Evolutionary conservation across 768 basidiomycete genomes (phyloP), one percentile per base, ranked within the genome.

Genomic region (Imleria badia): DNA sequence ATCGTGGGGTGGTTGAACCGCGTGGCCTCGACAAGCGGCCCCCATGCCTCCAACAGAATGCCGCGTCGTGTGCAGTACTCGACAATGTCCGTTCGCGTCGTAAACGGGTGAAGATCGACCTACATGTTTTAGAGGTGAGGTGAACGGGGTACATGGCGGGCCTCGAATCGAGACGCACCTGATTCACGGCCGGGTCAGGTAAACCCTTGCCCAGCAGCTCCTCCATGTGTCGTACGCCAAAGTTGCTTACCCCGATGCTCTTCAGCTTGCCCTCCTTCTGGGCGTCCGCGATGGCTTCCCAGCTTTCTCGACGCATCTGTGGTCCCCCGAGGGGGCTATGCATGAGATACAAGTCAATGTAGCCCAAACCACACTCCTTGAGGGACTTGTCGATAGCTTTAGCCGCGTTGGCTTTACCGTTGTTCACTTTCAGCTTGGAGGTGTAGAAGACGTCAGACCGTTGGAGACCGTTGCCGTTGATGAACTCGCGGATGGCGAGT

Each of bases 41-140:
- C 33, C 52, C 77, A 61, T 48, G 84, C 87, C 76, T 89, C 82
- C 11, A 90, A 74, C 11, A 79, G 66, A 52, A 92, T 86, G 17
- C 73, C 77, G 60, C 82, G 73, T 55, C 80, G 66, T 48, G 74
- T 74, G 67, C 83, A 86, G 33, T 62, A 80, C 7, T 74, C 72
- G 29, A 89, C 85, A 44, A 88, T 81, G 44, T 84, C 81, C 19
- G 71, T 73, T 40, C 83, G 78, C 31, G 81, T 78, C 85, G 86
- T 87, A 67, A 87, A 91, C 3, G 86, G 89, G 69, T 90, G 80
- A 22, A 82, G 65, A 61, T 84, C 80, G 50, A 81, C 78, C 77
- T 80, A 40, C 55, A 35, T 42, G 53, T 35, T 45, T 57, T 29
- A 51, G 14, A 42, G 26, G 43, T 40, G 54, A 50, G 54, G 54